Conservation (phyloP, 192 early-diverging fungal species). For the Coemansia sp. region DNA sequence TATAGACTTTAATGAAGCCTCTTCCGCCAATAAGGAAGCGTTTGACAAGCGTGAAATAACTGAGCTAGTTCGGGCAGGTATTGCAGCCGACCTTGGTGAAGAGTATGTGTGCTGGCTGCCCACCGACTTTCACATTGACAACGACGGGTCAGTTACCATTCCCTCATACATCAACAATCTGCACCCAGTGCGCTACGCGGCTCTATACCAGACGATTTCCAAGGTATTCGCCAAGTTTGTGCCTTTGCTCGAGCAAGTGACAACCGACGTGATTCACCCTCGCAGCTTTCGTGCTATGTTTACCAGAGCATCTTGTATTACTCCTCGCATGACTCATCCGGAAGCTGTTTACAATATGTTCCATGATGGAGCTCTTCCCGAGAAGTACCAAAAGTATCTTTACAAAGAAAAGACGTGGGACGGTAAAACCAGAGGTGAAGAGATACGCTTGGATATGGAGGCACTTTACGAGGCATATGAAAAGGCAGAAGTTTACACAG, state of each 20-base stretch:
- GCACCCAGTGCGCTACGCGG: slow-evolving; percentile 39
- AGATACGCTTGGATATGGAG: not conserved
- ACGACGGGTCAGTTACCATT: slow-evolving; percentile 38
- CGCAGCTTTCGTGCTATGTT: not conserved
- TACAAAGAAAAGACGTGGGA: not conserved
- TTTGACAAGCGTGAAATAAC: slow-evolving; percentile 3
- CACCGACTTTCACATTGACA: slow-evolving; percentile 50
- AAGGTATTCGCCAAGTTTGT: slow-evolving; percentile 49
- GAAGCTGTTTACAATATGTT: not conserved
- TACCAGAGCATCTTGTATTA: not conserved
- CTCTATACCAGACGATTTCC: slow-evolving; percentile 49
- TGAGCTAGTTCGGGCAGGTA: not conserved
- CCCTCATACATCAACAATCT: slow-evolving; percentile 70
- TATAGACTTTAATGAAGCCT: not conserved
- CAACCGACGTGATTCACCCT: slow-evolving; percentile 10
- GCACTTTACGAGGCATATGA: slow-evolving; percentile 8
- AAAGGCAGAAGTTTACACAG: not conserved
- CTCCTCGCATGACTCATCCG: too few relatives aligned
- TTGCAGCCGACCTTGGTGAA: not conserved
- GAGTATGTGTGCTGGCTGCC: slow-evolving; percentile 56
- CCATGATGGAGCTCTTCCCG: not conserved
- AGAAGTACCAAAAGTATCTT: not conserved
- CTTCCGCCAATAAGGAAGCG: not conserved
- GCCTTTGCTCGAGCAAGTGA: slow-evolving; percentile 59
- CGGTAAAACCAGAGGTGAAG: too few relatives aligned